Evolutionary conservation across 345 rosid genomes (phyloP), one percentile per base, ranked within the genome.

Genomic region (Syzygium aqueum): DNA sequence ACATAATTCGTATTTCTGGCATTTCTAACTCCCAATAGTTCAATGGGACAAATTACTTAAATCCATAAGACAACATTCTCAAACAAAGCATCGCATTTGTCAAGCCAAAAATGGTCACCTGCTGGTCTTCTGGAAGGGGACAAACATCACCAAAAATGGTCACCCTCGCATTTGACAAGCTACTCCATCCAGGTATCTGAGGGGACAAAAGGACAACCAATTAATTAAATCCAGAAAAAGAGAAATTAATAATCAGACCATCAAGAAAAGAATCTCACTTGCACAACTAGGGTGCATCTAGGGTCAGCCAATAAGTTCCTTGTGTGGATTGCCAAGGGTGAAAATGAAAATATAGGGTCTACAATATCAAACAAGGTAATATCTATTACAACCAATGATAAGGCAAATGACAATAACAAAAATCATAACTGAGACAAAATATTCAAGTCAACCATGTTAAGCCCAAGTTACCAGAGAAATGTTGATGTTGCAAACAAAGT

Each of bases 171-270:
- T 96, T 97, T 51, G 99, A 97, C 91, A 97, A 96, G 94, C 98
- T 92, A 90, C 96, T 97, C 99, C 99, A 96, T 87, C 99, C 98
- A 40, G 99, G 99, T 89, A 97, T 94, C 99, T 97, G 80, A n/a
- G 85, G 77, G 9, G 86, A 90, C 85, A 49, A 84, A 77, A 46
- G 82, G 84, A 89, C 86, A 7, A 85, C 91, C 90, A 91, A 40
- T 88, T 89, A 37, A 84, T 53, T 57, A 19, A 67, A 73, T 37
- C 80, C 80, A 1, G 27, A 37, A 19, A 73, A 73, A 37, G 80
- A 61, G 67, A 73, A 73, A 37, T 9, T 19, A 22, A 91, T 89
- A 87, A 63, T 82, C 86, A 86, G n/a, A 88, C 46, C 87, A 22
- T 82, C n/a, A 56, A 85, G 43, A 28, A 82, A 84, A 56, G 40